Conservation (phyloP, 139 green algal species). For the Tetratostichococcus sp. region DNA sequence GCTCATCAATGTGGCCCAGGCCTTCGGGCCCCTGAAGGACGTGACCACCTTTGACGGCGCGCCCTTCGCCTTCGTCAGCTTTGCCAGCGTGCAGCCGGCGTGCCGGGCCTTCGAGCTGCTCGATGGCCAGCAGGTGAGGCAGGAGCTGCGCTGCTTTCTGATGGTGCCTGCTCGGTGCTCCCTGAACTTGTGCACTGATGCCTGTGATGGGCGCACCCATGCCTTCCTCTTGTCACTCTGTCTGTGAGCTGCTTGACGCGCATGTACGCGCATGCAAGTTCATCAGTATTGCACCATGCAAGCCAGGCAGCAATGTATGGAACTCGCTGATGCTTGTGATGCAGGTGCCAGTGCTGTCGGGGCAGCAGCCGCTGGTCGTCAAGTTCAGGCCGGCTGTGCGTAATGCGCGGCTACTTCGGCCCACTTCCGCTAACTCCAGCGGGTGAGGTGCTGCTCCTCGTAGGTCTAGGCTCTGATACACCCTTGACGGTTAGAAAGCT, state of each 20-base stretch:
- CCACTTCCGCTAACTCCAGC: not conserved
- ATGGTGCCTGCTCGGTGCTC: too few species aligned
- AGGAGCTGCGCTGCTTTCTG: too few species aligned
- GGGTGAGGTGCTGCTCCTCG: not conserved
- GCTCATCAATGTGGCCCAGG: not conserved
- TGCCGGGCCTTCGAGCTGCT: not conserved
- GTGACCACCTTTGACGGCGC: not conserved
- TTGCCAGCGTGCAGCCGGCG: not conserved
- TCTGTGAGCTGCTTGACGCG: too few species aligned
- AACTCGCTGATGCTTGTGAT: too few species aligned
- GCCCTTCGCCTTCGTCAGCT: not conserved
- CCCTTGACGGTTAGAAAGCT: too few species aligned
- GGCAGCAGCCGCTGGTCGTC: slow-evolving; percentile 27
- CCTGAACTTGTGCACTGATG: too few species aligned
- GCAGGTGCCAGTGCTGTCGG: slow-evolving; percentile 29
- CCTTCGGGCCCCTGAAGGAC: not conserved
- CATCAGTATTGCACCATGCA: too few species aligned
- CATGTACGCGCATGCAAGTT: too few species aligned
- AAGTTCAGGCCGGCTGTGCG: slow-evolving; percentile 34
- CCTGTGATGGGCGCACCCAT: too few species aligned
- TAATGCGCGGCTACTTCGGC: not conserved
- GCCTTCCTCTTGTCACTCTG: too few species aligned
- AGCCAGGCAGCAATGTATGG: too few species aligned
- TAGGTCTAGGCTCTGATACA: too few species aligned
- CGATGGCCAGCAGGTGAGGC: not conserved